These are phyloP conservation scores for Trametes elegans DNA, from an alignment of 768 basidiomycete species.

Conservation along the genomic window DNA sequence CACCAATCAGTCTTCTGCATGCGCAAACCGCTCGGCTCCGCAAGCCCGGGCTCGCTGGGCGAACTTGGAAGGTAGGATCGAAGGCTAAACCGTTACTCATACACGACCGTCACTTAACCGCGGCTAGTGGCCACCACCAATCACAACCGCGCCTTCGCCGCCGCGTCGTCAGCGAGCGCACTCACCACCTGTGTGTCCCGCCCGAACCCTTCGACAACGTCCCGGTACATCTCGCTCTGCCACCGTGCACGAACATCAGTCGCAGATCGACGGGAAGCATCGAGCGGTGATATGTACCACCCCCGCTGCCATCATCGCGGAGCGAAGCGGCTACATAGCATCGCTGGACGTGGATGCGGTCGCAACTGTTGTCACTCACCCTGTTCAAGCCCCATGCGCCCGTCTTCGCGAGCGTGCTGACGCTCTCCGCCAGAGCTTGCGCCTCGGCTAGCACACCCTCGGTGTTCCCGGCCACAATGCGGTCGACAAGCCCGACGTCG, in stretches of 20 bases:
- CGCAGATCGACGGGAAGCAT: background rate
- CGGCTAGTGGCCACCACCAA: too few species aligned
- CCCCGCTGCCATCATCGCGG: background rate
- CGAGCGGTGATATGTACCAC: background rate
- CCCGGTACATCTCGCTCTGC: constrained; percentile 55
- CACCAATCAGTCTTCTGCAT: background rate
- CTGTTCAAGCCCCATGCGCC: constrained; percentile 78
- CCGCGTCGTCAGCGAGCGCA: constrained; percentile 45
- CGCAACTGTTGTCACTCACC: constrained; percentile 33
- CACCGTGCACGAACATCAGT: constrained; percentile 4
- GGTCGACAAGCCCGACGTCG: constrained; percentile 65
- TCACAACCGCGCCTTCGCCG: constrained; percentile 45
- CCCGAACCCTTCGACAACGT: constrained; percentile 42
- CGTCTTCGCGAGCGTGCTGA: constrained; percentile 48
- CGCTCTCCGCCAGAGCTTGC: constrained; percentile 53
- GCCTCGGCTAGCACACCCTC: constrained; percentile 65
- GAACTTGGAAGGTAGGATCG: background rate
- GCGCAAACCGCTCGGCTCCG: background rate
- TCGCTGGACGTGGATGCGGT: too few species aligned
- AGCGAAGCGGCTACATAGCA: background rate
- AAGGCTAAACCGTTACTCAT: background rate
- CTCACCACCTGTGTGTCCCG: constrained; percentile 37
- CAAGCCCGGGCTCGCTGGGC: background rate
- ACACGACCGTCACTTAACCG: background rate
- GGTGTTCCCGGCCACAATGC: constrained; percentile 56